phyloP scores from a whole-genome alignment of 2,329 filamentous ascomycete species.

The Gaeumannomyces sp. region DNA sequence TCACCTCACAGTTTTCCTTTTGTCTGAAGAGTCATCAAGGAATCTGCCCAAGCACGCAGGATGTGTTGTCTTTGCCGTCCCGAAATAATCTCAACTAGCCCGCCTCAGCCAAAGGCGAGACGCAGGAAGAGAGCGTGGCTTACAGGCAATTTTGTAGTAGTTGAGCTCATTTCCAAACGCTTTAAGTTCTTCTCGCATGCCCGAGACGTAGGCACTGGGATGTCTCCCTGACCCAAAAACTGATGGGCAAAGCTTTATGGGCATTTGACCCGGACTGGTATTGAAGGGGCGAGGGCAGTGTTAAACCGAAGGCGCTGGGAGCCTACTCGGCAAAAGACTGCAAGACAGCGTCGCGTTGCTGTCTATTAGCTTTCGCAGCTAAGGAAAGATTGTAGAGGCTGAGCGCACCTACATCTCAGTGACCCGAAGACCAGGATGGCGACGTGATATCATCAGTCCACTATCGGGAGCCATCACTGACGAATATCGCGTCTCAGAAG shows the following conservation, averaged over 20 bases:
- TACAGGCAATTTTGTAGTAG: constrained; percentile 11
- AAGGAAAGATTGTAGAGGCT: not conserved
- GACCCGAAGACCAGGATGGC: constrained; percentile 11
- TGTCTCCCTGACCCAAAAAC: constrained; percentile 9
- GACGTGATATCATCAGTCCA: not conserved
- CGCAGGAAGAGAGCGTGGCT: not conserved
- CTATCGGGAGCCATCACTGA: not conserved
- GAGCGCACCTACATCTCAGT: constrained; percentile 3
- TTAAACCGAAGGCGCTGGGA: too few species aligned
- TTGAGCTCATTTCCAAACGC: constrained; percentile 9
- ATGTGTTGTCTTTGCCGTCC: constrained; percentile 1
- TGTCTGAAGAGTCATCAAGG: constrained; percentile 9
- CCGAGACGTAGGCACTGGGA: constrained; percentile 10
- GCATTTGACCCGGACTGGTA: not conserved
- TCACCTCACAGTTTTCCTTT: constrained; percentile 7
- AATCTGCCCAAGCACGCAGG: constrained; percentile 9
- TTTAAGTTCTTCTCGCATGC: constrained; percentile 10
- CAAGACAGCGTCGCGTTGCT: not conserved
- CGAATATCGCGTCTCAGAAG: too few species aligned
- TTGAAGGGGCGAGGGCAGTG: not conserved
- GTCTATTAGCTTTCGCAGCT: not conserved
- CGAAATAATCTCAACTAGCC: not conserved
- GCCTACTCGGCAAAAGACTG: constrained; percentile 8
- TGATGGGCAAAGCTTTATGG: not conserved
- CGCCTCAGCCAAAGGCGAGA: not conserved